Evolutionary conservation across 2,329 filamentous ascomycete genomes (phyloP).

Genomic region (Geosmithia morbida): DNA sequence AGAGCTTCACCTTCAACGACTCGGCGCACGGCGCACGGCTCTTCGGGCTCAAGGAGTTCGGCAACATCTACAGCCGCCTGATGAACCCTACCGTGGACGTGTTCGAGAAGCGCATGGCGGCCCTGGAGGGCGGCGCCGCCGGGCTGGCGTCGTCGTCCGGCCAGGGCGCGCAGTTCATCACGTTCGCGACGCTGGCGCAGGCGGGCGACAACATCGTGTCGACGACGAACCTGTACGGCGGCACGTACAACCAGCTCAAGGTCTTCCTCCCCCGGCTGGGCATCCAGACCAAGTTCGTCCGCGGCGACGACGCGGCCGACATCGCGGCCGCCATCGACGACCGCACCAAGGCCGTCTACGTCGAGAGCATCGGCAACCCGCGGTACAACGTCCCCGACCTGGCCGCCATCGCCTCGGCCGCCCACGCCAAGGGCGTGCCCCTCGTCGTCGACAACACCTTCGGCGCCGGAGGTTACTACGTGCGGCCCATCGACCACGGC

Average conservation of each 20-base stretch:
- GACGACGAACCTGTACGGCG: constrained; percentile 82
- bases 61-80: constrained; percentile 96
- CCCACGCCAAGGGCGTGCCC: constrained; percentile 53
- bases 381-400: constrained; percentile 88
- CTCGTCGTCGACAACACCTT: constrained; percentile 84
- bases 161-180: constrained; percentile 85
- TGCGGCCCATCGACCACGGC: constrained; percentile 75
- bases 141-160: constrained; percentile 77
- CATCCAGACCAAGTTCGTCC: constrained; percentile 76
- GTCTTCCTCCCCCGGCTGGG: constrained; percentile 78
- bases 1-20: constrained; percentile 92
- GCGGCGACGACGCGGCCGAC: constrained; percentile 65
- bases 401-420: constrained; percentile 69
- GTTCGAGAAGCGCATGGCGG: constrained; percentile 92
- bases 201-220: constrained; percentile 87
- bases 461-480: constrained; percentile 80
- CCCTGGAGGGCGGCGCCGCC: constrained; percentile 80
- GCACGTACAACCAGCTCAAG: constrained; percentile 96
- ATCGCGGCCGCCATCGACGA: constrained; percentile 77
- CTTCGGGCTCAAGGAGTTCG: constrained; percentile 91
- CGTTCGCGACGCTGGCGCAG: constrained; percentile 70
- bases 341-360: constrained; percentile 81
- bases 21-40: constrained; percentile 89
- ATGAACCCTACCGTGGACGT: constrained; percentile 95
- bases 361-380: constrained; percentile 90